Conservation (phyloP, 2,329 filamentous ascomycete species). For the Neoscytalidium dimidiatum region DNA sequence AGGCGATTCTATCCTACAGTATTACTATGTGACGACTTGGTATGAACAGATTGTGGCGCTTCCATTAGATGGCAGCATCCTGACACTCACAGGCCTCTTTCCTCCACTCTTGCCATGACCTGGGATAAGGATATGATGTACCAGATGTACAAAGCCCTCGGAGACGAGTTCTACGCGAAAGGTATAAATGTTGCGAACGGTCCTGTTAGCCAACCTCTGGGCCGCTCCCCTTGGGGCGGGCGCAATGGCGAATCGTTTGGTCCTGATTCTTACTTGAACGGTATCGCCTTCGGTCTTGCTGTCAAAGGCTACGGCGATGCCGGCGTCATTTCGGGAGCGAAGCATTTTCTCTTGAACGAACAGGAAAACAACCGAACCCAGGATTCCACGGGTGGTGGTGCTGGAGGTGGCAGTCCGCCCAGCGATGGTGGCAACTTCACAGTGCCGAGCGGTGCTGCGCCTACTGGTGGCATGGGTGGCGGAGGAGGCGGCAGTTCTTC, state of each 20-base stretch:
- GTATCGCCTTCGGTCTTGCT: conserved; percentile 11
- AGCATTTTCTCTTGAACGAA: conserved; percentile 62
- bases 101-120: conserved; percentile 17
- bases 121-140: conserved; percentile 17
- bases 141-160: conserved; percentile 12
- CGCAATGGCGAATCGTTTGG: conserved; percentile 14
- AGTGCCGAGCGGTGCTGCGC: neutral
- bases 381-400: conserved; percentile 67
- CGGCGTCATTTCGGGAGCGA: conserved; percentile 68
- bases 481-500: conserved; percentile 45
- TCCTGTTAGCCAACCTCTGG: conserved; percentile 14
- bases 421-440: neutral
- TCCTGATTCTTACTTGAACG: conserved; percentile 15
- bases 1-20: conserved; percentile 16
- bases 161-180: conserved; percentile 16
- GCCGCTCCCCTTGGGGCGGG: conserved; percentile 17
- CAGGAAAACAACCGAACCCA: conserved; percentile 58
- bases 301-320: conserved; percentile 25
- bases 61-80: neutral
- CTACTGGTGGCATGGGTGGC: conserved; percentile 54
- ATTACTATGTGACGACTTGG: conserved; percentile 16
- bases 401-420: conserved; percentile 2
- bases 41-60: neutral
- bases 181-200: conserved; percentile 18
- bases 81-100: neutral